These are phyloP conservation scores for Hypoxylon subgilvum DNA, from an alignment of 495 filamentous ascomycete genomes.

Conservation along the genomic window DNA sequence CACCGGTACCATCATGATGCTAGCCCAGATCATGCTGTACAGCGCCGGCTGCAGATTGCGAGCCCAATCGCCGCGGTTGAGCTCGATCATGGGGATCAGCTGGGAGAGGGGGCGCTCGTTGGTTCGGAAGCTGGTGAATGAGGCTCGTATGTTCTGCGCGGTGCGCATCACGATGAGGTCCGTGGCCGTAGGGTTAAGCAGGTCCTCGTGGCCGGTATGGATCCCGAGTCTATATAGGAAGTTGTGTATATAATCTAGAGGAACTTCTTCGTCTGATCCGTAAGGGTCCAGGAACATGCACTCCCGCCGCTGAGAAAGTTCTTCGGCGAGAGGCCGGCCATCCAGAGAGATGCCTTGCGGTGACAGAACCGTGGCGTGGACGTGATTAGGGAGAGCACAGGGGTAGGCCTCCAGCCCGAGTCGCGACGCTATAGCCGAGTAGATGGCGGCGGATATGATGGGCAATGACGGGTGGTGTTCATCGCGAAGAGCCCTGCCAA, in stretches of 20 bases:
- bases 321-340: constrained; percentile 45
- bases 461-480: constrained; percentile 74
- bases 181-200: constrained; percentile 64
- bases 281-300: constrained; percentile 87
- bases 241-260: constrained; percentile 60
- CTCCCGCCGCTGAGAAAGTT: constrained; percentile 43
- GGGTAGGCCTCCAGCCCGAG: constrained; percentile 73
- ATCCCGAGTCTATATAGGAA: constrained; percentile 69
- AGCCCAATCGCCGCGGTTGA: constrained; percentile 44
- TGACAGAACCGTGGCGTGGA: constrained; percentile 73
- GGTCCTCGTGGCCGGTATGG: constrained; percentile 57
- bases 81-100: constrained; percentile 44
- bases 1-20: constrained; percentile 65
- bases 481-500: constrained; percentile 77
- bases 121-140: constrained; percentile 47
- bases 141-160: constrained; percentile 76
- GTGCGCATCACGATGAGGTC: constrained; percentile 75
- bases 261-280: constrained; percentile 69
- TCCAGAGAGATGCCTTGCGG: constrained; percentile 66
- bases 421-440: constrained; percentile 52
- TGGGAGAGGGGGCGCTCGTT: constrained; percentile 39
- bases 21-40: constrained; percentile 79
- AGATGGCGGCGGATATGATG: constrained; percentile 71
- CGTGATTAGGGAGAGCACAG: constrained; percentile 79
- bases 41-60: constrained; percentile 69